Conservation (phyloP, 2,329 filamentous ascomycete species). For the Fusarium pseudograminearum region DNA sequence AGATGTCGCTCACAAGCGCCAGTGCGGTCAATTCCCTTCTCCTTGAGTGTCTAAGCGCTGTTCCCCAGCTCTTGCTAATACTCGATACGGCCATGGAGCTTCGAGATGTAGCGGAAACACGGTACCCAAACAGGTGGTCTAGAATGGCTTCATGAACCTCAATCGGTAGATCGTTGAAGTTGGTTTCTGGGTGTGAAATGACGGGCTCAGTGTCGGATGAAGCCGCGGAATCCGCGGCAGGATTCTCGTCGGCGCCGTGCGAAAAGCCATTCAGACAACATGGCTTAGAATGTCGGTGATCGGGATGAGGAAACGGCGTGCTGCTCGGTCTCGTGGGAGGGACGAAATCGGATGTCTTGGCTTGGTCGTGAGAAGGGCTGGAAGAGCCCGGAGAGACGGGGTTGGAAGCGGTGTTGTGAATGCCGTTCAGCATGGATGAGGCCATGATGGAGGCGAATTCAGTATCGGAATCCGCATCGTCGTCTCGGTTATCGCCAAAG, state of each 20-base stretch:
- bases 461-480: conserved; percentile 46
- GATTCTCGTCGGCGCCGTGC: conserved; percentile 38
- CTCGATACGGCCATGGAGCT: conserved; percentile 66
- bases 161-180: conserved; percentile 68
- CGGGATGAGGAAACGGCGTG: conserved; percentile 69
- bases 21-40: conserved; percentile 75
- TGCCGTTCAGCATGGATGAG: conserved; percentile 52
- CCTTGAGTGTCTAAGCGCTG: conserved; percentile 73
- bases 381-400: conserved; percentile 67
- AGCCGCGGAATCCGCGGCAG: conserved; percentile 30
- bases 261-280: conserved; percentile 46
- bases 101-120: conserved; percentile 70
- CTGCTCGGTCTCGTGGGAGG: conserved; percentile 65
- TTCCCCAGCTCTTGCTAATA: conserved; percentile 71
- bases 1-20: conserved; percentile 71
- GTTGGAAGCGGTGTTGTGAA: conserved; percentile 61
- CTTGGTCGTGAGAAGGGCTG: conserved; percentile 63
- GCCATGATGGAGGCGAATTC: conserved; percentile 55
- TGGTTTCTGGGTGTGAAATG: conserved; percentile 43
- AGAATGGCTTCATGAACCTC: conserved; percentile 80
- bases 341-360: conserved; percentile 55
- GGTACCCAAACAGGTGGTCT: conserved; percentile 77
- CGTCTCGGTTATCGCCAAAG: conserved; percentile 25
- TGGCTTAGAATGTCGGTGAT: conserved; percentile 56
- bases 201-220: conserved; percentile 34